Conservation (phyloP, 2,329 filamentous ascomycete species). For the Pseudocercospora eumusae region DNA sequence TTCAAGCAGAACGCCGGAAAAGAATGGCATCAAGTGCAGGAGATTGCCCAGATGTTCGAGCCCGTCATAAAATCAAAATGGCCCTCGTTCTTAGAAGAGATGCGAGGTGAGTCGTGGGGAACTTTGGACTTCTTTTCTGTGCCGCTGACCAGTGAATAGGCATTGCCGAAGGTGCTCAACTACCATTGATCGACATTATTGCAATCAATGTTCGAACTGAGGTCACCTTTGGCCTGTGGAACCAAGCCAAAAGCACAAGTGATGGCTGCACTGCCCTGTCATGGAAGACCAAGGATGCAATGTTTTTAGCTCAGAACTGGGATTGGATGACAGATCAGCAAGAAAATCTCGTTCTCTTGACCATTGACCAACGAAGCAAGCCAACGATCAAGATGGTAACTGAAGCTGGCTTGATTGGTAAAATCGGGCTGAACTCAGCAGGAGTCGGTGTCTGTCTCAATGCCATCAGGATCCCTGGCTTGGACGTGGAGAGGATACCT, state of each 20-base stretch:
- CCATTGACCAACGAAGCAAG: slow-evolving; percentile 47
- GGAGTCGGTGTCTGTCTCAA: slow-evolving; percentile 64
- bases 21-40: slow-evolving; percentile 50
- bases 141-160: slow-evolving; percentile 14
- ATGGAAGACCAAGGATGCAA: slow-evolving; percentile 42
- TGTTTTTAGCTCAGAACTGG: slow-evolving; percentile 56
- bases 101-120: slow-evolving; percentile 32
- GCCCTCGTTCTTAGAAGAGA: slow-evolving; percentile 49
- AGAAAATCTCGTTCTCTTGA: slow-evolving; percentile 52
- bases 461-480: slow-evolving; percentile 60
- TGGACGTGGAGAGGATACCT: slow-evolving; percentile 55
- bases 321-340: slow-evolving; percentile 59
- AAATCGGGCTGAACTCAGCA: slow-evolving; percentile 63
- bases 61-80: slow-evolving; percentile 46
- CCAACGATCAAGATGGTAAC: slow-evolving; percentile 59
- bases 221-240: slow-evolving; percentile 59
- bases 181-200: slow-evolving; percentile 55
- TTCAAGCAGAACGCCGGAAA: slow-evolving; percentile 52
- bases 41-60: slow-evolving; percentile 52
- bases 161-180: slow-evolving; percentile 54
- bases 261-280: slow-evolving; percentile 60
- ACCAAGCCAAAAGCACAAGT: slow-evolving; percentile 3
- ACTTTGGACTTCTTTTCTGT: neutral
- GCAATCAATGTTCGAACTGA: slow-evolving; percentile 61
- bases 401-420: slow-evolving; percentile 64